phyloP scores from a whole-genome alignment of 306 rosid genomes.

The Cicer judaicum region DNA sequence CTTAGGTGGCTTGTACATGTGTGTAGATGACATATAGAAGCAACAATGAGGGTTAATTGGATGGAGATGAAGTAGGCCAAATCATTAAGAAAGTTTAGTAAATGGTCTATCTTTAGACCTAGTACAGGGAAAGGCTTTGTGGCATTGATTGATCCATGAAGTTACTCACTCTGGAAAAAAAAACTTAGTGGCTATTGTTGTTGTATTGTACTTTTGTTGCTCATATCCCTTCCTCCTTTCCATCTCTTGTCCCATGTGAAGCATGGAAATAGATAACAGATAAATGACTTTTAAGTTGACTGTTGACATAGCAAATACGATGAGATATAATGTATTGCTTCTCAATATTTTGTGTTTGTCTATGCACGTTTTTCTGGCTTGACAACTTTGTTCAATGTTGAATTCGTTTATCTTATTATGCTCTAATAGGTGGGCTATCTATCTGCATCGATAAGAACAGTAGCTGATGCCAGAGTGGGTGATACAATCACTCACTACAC shows the following conservation, averaged over 20 bases:
- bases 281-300: slow-evolving; percentile 4
- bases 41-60: not conserved
- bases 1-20: not conserved
- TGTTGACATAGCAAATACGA: slow-evolving; percentile 23
- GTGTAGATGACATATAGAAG: not conserved
- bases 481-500: slow-evolving; percentile 76
- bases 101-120: not conserved
- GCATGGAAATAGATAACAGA: slow-evolving; percentile 10
- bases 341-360: not conserved
- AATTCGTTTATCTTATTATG: slow-evolving; percentile 28
- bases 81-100: not conserved
- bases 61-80: not conserved
- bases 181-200: not conserved
- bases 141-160: not conserved
- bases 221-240: slow-evolving; percentile 3
- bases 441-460: slow-evolving; percentile 94
- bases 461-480: slow-evolving; percentile 97
- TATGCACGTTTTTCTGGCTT: slow-evolving; percentile 18
- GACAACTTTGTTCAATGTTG: slow-evolving; percentile 18
- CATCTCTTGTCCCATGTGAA: slow-evolving; percentile 17
- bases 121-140: not conserved
- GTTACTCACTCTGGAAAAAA: not conserved
- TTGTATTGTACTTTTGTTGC: slow-evolving; percentile 5
- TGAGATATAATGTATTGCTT: slow-evolving; percentile 26
- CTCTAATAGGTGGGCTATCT: slow-evolving; percentile 81